Evolutionary conservation across 140 eudicot species (phyloP), one percentile per base, ranked within the genome.

Genomic region (Stevia rebaudiana): DNA sequence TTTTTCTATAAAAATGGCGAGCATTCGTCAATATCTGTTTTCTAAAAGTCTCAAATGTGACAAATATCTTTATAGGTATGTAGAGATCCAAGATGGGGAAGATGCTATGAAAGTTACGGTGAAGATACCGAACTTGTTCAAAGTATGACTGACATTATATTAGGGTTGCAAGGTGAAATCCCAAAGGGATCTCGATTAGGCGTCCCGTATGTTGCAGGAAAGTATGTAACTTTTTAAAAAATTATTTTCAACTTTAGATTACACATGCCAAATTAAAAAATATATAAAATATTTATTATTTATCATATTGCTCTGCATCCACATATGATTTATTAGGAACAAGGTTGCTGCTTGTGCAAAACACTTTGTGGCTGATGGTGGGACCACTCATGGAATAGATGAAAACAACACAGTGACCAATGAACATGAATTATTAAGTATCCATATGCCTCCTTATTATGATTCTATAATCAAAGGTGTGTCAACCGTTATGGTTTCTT

Each of bases 1-100:
- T 24, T 54, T 53, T 25, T 54, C 22, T 1, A 28, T 15, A 15
- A 33, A 31, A 56, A 15, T 2, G 8, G n/a, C 3, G 24, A 56
- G 15, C 25, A 6, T 56, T 56, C 1, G 43, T 56, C 16, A 33
- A 33, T 31, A 56, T 31, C 8, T 61, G 73, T 36, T 35, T 60
- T 56, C 47, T 39, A 28, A 23, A 49, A 24, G 74, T 72, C 43
- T 60, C 33, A 60, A 35, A 15, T 59, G 40, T 52, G 62, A 61
- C 23, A 47, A 49, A 39, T 30, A 8, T 61, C 35, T 76, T 66
- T 35, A 16, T 72, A 87, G 95, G 92, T 87, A 7, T 87, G 95
- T 41, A 79, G 95, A 69, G 95, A 87, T 72, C 95, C 95, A 18
- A 82, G 95, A 73, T 87, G 95, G 95, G 95, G 95, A 13, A 80